Conservation (phyloP, 768 basidiomycete genomes). For the Harrya chromipes region DNA sequence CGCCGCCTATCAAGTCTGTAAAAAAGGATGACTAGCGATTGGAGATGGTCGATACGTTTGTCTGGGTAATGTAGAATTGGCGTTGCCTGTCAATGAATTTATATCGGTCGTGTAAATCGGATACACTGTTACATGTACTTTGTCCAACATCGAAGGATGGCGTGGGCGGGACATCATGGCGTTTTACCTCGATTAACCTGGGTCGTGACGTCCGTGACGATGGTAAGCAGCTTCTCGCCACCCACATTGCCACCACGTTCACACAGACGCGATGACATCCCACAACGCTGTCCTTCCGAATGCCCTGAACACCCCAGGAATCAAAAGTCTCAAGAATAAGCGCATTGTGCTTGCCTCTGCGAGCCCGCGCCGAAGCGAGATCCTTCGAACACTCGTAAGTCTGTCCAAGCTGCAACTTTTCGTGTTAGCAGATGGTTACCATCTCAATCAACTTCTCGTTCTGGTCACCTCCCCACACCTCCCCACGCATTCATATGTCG, state of each 20-base stretch:
- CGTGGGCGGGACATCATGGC: background rate
- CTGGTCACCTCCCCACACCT: background rate
- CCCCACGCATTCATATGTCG: background rate
- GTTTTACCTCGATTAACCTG: too few species aligned
- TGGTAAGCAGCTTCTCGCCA: too few species aligned
- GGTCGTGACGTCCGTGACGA: too few species aligned
- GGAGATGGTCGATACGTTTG: background rate
- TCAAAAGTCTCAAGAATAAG: conserved; percentile 70
- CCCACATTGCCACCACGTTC: too few species aligned
- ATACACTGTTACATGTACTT: too few species aligned
- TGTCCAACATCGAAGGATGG: too few species aligned
- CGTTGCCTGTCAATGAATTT: background rate
- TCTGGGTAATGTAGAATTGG: background rate
- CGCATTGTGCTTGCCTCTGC: conserved; percentile 83
- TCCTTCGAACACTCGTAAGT: conserved; percentile 72
- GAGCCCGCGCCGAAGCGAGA: conserved; percentile 82
- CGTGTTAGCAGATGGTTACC: too few species aligned
- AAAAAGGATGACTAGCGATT: conserved; percentile 28
- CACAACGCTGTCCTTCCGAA: conserved; percentile 56
- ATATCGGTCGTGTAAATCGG: background rate
- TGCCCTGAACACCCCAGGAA: conserved; percentile 58
- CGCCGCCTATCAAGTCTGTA: conserved; percentile 18
- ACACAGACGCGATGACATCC: conserved; percentile 2
- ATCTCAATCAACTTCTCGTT: too few species aligned
- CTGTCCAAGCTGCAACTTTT: too few species aligned